Percentiles rank a stretch among this genome's conserved stretches.
These are phyloP conservation scores for Hyaloperonospora brassicae DNA, from an alignment of 352 stramenopile species.

Conservation along the genomic window DNA sequence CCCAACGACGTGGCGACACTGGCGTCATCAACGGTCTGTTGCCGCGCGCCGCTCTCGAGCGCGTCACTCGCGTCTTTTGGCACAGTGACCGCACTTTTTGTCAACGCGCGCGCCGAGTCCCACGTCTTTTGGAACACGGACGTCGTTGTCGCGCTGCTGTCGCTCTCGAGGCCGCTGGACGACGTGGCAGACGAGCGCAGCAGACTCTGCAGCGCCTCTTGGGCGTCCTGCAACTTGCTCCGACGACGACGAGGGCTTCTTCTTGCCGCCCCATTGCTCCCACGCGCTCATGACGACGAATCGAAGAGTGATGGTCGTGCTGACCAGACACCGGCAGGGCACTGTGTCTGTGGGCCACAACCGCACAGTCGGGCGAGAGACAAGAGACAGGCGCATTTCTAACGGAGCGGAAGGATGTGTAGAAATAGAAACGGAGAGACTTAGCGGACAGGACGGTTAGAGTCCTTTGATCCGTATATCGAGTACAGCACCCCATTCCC, in stretches of 20 bases:
- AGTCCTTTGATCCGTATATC: too few species aligned
- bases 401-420: too few species aligned
- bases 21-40: slow-evolving; percentile 17
- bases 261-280: slow-evolving; percentile 71
- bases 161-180: slow-evolving; percentile 26
- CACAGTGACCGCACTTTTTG: slow-evolving; percentile 26
- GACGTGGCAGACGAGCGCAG: slow-evolving; percentile 43
- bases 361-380: too few species aligned
- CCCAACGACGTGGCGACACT: slow-evolving; percentile 30
- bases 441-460: too few species aligned
- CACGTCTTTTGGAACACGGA: slow-evolving; percentile 57
- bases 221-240: slow-evolving; percentile 26
- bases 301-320: background rate
- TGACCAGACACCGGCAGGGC: too few species aligned
- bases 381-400: too few species aligned
- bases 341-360: too few species aligned
- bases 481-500: too few species aligned
- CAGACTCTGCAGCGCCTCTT: slow-evolving; percentile 47
- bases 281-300: slow-evolving; percentile 38
- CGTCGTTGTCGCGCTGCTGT: slow-evolving; percentile 15
- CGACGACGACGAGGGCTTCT: slow-evolving; percentile 29
- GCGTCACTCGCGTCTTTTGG: slow-evolving; percentile 24
- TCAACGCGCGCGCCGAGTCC: slow-evolving; percentile 51
- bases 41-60: slow-evolving; percentile 40
- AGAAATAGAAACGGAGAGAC: too few species aligned